phyloP scores from a whole-genome alignment of 2,329 filamentous ascomycete species.

The Sporothrix dimorphospora region DNA sequence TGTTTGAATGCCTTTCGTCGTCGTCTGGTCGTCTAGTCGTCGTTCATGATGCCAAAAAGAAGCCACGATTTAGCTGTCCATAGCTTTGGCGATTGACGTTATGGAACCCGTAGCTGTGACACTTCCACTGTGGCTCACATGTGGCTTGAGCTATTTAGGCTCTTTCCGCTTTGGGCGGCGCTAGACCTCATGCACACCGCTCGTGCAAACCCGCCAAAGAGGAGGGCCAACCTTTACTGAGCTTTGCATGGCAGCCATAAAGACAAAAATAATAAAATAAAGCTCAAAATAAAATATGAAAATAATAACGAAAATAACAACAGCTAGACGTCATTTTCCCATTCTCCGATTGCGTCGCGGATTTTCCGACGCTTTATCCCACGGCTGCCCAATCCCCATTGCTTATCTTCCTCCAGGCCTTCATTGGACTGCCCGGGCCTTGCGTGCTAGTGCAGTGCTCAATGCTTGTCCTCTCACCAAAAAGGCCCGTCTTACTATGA shows the following conservation, averaged over 20 bases:
- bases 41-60: background rate
- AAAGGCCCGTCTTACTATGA: background rate
- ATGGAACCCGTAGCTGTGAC: background rate
- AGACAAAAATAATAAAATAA: background rate
- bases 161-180: background rate
- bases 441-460: background rate
- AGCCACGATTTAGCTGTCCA: slow-evolving; percentile 20
- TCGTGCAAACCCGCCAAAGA: too few relatives aligned
- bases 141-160: slow-evolving; percentile 9
- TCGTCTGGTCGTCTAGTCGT: slow-evolving; percentile 16
- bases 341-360: slow-evolving; percentile 2
- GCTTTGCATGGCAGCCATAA: background rate
- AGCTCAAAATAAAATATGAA: too few relatives aligned
- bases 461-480: background rate
- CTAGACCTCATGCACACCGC: background rate
- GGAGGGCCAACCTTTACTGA: background rate
- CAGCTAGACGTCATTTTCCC: background rate
- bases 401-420: slow-evolving; percentile 6
- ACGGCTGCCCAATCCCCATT: background rate
- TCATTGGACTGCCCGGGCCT: background rate
- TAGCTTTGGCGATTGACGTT: background rate
- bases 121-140: background rate
- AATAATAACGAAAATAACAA: background rate
- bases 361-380: background rate
- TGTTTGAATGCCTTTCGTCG: background rate